Conservation (phyloP, 2,329 filamentous ascomycete genomes). For the Diaporthe sp. region DNA sequence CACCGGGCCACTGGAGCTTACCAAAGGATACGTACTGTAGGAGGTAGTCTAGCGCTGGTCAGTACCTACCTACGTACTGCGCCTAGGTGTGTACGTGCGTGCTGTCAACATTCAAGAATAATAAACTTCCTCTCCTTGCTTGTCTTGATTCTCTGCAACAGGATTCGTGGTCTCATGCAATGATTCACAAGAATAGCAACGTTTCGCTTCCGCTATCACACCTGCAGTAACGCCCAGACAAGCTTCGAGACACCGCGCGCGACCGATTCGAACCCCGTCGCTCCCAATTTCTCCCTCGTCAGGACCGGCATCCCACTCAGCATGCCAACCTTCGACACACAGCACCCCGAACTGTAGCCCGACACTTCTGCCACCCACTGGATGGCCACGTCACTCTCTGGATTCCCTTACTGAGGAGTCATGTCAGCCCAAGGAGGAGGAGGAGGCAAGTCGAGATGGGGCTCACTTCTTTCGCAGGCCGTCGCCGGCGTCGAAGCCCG, state of each 20-base stretch:
- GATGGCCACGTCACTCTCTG: conserved; percentile 42
- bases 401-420: conserved; percentile 42
- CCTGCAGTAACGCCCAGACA: conserved; percentile 28
- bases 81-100: not conserved
- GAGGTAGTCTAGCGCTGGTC: no score
- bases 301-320: conserved; percentile 34
- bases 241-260: conserved; percentile 35
- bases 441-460: conserved; percentile 75
- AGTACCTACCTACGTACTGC: no score
- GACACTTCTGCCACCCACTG: conserved; percentile 29
- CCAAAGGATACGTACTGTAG: not conserved
- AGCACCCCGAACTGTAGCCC: conserved; percentile 24
- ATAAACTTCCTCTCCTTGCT: conserved; percentile 16
- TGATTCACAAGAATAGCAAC: conserved; percentile 3
- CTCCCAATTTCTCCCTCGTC: conserved; percentile 37
- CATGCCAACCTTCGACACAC: conserved; percentile 37
- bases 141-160: conserved; percentile 10
- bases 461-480: conserved; percentile 86
- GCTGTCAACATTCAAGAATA: conserved; percentile 25
- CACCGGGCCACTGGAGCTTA: conserved; percentile 9
- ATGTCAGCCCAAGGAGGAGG: conserved; percentile 65
- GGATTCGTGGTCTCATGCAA: conserved; percentile 27
- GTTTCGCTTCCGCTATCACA: conserved; percentile 20
- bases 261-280: conserved; percentile 31
- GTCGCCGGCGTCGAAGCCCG: conserved; percentile 95